Base-by-base conservation (phyloP, 441 rosid species). In the Croton setiger region DNA sequence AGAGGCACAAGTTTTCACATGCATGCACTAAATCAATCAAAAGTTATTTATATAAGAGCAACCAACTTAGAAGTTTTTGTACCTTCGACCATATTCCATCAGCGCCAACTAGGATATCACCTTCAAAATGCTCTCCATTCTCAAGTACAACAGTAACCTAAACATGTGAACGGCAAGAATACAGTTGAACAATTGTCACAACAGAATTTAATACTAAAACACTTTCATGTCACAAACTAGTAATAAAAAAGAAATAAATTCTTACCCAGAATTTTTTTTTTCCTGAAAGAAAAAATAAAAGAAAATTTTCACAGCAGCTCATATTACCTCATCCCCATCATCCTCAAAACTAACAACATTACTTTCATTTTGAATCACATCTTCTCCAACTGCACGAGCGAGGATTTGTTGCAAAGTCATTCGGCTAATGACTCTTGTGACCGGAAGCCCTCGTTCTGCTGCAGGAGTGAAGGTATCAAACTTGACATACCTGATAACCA, bases 11-110 rank as follows among this genome's bases (percentile, higher is more conserved):
- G 7, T 27, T 56, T 56, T n/a, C 61, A 18, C 10, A n/a, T 4
- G 55, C 44, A 60, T 41, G 49, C 14, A 7, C 37, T 69, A 64
- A n/a, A 45, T 48, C 58, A 68, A 35, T 68, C 57, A 59, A 45
- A 54, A 35, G 64, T 15, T 7, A 4, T 7, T 8, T 39, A 31
- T 55, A 45, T n/a, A 52, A 15, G 36, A 60, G 36, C n/a, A 10
- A 17, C 13, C 5, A 47, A 47, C 3, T 8, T 44, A 12, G 5
- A 44, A 18, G 17, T 17, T 18, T 52, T 33, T 52, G 20, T 78
- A 91, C 97, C 90, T 87, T 94, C 13, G 97, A 94, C 90, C 96
- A 72, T 66, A 94, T 94, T 65, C 97, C 99, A 81, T 94, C 99
- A 54, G 97, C 97, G 70, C 97, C 97, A 63, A 91, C 89, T 51